Evolutionary conservation across 2,329 filamentous ascomycete genomes (phyloP), one percentile per base, ranked within the genome.

Genomic region (Cercospora janseana): DNA sequence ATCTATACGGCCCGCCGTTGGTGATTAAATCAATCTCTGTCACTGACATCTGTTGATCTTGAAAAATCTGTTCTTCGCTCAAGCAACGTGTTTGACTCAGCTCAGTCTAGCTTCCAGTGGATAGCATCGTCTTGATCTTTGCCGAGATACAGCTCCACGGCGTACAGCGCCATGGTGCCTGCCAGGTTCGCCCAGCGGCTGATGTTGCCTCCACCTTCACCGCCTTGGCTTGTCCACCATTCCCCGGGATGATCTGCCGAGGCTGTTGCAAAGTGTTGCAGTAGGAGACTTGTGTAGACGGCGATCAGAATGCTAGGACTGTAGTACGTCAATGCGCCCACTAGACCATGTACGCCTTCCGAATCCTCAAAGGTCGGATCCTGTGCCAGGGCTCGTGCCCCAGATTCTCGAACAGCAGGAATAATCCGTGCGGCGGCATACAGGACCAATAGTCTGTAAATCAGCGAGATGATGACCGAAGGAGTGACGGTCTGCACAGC

Each of bases 381-480:
- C 58, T 94, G 83, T 61, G 90, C 87, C 27, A 96, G 75, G 4
- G 87, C 88, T 55, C 84, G 79, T 3, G 88, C 89, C 12, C 92
- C 92, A 18, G 87, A 86, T 66, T 95, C 89, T 35, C 88, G 84
- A 9, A 98, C 85, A 1, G 91, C 91, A 0, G 93, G 93, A 50
- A 98, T 96, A 68, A 98, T 97, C 50, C 92, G 85, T 4, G 91
- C 95, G 16, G 91, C 91, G 51, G 89, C 89, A 71, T 97, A 97
- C 67, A 97, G 89, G 46, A 97, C 93, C 59, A 95, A 87, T 31
- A 95, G 85, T 44, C 93, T 87, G 70, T 96, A 98, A 23, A 88
- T 84, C 34, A 98, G 81, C 1, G 91, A 96, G 58, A 97, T 95
- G 71, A 98, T 87, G 55, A 97, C 91, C 1, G 89, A 95, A 0